Percentiles rank a stretch among this genome's conserved stretches.
Evolutionary conservation across 495 filamentous ascomycete genomes (phyloP).

Genomic region (Oleoguttula mirabilis): DNA sequence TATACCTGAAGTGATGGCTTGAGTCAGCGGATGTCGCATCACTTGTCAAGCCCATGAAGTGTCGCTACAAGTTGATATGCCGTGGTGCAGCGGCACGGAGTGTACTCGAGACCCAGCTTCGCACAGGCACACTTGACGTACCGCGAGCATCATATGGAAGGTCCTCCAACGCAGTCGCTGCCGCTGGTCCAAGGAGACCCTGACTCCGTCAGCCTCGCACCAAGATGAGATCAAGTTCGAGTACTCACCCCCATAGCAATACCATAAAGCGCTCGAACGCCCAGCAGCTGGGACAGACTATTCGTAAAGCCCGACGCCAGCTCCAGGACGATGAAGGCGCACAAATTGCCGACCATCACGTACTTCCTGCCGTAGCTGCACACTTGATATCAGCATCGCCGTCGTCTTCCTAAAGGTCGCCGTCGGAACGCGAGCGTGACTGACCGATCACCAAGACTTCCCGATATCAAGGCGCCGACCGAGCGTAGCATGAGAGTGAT

Average conservation of each 20-base stretch:
- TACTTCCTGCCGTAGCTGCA: slow-evolving; percentile 66
- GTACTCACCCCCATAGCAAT: slow-evolving; percentile 23
- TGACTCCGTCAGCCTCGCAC: background rate
- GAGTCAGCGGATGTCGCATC: too few relatives aligned
- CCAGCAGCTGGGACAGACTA: slow-evolving; percentile 20
- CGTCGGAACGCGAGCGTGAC: too few relatives aligned
- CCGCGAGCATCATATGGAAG: slow-evolving; percentile 26
- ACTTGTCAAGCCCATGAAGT: too few relatives aligned
- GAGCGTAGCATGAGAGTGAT: slow-evolving; percentile 26
- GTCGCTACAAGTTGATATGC: too few relatives aligned
- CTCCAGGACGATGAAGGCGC: slow-evolving; percentile 22
- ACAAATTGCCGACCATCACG: slow-evolving; percentile 21
- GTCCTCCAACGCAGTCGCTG: slow-evolving; percentile 25
- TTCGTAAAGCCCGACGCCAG: slow-evolving; percentile 22
- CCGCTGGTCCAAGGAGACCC: slow-evolving; percentile 22
- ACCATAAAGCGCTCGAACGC: slow-evolving; percentile 22
- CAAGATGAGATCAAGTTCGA: background rate
- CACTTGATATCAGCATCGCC: background rate
- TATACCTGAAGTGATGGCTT: too few relatives aligned
- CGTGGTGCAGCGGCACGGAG: too few relatives aligned
- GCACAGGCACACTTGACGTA: too few relatives aligned
- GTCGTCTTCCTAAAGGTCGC: too few relatives aligned
- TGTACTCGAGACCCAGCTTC: too few relatives aligned
- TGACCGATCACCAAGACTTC: slow-evolving; percentile 19
- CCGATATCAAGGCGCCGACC: slow-evolving; percentile 24